Base-by-base conservation (phyloP, 2,329 filamentous ascomycete species). In the Aspergillus persii region DNA sequence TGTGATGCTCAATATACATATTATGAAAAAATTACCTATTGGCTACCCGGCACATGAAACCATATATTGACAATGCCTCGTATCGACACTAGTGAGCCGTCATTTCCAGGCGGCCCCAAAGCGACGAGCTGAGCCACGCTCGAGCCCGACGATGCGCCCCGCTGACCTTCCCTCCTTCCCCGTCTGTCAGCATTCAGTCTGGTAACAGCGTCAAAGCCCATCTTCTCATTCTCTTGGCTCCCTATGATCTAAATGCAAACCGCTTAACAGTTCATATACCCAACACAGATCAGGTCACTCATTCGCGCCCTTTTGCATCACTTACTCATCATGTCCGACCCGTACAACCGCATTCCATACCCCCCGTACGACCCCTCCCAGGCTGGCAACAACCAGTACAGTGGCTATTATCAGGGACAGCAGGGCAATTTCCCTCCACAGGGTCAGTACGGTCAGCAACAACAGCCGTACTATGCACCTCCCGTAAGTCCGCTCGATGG, bases 401-500 rank as follows among this genome's bases (percentile, higher is more conserved):
- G 63, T 39, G 53, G 39, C 5, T 54, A 61, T 6, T 50, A 65
- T 58, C 53, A 33, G 46, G 63, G 61, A 30, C 64, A 71, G 15
- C 64, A 65, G 39, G 64, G 65, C 47, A 62, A 67, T 47, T 64
- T 65, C 53, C 58, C 65, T 31, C 63, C 67, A 8, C 65, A 68
- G 56, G 62, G 58, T 23, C 62, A 63, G 44, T 61, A 69, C 29
- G 61, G 58, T 27, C 63, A 63, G 54, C 63, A 61, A 18, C 67
- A 66, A 50, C 64, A 69, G 41, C 65, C 65, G n/a, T 66, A 68
- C 18, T 70, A 69, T 54, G 67, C 62, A 47, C 61, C 63, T 8
- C 62, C 65, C 41, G 72, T 74, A 57, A 67, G 70, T 60, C 39
- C 9, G 8, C 15, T 11, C 23, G 27, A 18, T 9, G 26, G 8